These are phyloP conservation scores for Yamadazyma endophytica DNA, from an alignment of 805 yeast genomes.

Conservation along the genomic window DNA sequence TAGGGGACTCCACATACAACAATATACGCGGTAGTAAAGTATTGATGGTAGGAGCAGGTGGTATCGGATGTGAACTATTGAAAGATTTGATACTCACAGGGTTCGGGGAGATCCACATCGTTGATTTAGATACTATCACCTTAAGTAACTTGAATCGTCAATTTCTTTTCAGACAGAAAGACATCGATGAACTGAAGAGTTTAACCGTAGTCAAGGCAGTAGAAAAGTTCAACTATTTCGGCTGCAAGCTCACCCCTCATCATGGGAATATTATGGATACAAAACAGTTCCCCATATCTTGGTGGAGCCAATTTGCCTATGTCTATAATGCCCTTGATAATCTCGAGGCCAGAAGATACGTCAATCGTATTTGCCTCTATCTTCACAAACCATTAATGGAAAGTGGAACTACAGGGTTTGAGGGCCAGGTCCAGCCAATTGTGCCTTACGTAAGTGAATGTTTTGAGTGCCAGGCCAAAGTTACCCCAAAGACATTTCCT, in stretches of 20 bases:
- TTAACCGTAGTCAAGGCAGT: slow-evolving; percentile 84
- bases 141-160: slow-evolving; percentile 90
- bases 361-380: slow-evolving; percentile 77
- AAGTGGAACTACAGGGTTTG: slow-evolving; percentile 91
- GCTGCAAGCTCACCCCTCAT: slow-evolving; percentile 66
- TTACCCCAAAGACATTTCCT: slow-evolving; percentile 86
- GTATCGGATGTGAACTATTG: slow-evolving; percentile 89
- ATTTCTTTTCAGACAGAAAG: slow-evolving; percentile 83
- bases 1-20: slow-evolving; percentile 33
- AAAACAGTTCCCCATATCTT: slow-evolving; percentile 60
- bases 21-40: slow-evolving; percentile 46
- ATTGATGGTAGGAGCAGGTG: slow-evolving; percentile 91
- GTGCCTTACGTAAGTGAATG: slow-evolving; percentile 81
- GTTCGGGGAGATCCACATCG: slow-evolving; percentile 81
- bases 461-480: slow-evolving; percentile 86
- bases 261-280: slow-evolving; percentile 87
- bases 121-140: slow-evolving; percentile 95
- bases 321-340: slow-evolving; percentile 94
- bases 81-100: slow-evolving; percentile 77
- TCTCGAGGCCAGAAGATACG: slow-evolving; percentile 86
- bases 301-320: slow-evolving; percentile 71
- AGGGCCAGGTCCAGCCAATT: slow-evolving; percentile 93
- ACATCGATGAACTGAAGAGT: slow-evolving; percentile 85
- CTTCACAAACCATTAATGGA: slow-evolving; percentile 77
- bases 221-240: slow-evolving; percentile 55